These are phyloP conservation scores for Tilletiopsis washingtonensis DNA, from an alignment of 1,284 basidiomycete species.

Conservation along the genomic window DNA sequence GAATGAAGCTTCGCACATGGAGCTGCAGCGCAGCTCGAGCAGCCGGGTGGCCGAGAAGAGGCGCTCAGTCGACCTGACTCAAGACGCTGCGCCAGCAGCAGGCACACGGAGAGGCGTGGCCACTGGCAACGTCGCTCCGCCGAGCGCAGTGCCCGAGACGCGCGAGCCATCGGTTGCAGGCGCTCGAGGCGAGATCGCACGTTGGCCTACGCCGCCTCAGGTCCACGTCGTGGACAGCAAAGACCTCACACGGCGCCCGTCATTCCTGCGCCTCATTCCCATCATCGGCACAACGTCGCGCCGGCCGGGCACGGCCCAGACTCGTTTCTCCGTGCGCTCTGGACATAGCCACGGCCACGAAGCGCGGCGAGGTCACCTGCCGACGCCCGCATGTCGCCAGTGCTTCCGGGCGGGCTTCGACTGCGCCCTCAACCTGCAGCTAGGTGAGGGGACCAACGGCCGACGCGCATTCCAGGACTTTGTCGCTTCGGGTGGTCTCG, in stretches of 20 bases:
- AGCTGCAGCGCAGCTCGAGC: no score
- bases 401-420: conserved; percentile 32
- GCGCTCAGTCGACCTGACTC: no score
- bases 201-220: no score
- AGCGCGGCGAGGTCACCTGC: conserved; percentile 10
- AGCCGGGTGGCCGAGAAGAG: no score
- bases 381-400: conserved; percentile 16
- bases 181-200: no score
- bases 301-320: conserved; percentile 23
- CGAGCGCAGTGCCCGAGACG: conserved; percentile 6
- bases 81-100: no score
- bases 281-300: no score
- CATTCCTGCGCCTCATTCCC: no score
- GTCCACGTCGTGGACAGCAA: no score
- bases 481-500: conserved; percentile 22
- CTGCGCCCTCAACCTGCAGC: conserved; percentile 29
- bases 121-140: conserved; percentile 9
- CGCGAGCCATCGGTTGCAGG: no score
- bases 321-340: conserved; percentile 21
- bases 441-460: conserved; percentile 20
- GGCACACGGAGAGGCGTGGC: conserved; percentile 2
- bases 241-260: no score
- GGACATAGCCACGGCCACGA: conserved; percentile 2
- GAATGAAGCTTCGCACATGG: no score
- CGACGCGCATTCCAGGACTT: conserved; percentile 31